phyloP scores from a whole-genome alignment of 2,329 filamentous ascomycete species.

The Xylariaceae sp. region DNA sequence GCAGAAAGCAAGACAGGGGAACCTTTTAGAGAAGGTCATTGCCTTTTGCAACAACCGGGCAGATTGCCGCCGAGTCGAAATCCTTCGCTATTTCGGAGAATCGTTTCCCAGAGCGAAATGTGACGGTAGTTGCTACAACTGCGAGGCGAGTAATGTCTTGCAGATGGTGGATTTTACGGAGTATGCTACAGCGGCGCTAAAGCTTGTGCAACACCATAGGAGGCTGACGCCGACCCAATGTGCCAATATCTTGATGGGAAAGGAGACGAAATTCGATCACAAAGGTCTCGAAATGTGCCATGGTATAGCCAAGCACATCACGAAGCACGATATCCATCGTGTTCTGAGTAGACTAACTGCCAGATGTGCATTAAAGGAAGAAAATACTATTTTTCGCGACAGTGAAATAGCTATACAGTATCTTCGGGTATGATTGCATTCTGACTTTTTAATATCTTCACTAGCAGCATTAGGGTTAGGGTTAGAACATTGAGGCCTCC shows the following conservation, averaged over 20 bases:
- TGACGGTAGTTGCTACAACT: conserved; percentile 84
- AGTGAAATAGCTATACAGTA: not conserved
- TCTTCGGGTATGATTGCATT: not conserved
- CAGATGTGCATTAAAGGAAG: conserved; percentile 68
- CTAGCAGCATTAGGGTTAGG: not conserved
- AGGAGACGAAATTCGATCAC: conserved; percentile 62
- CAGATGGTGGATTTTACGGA: conserved; percentile 78
- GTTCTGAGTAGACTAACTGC: conserved; percentile 79
- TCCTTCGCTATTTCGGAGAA: conserved; percentile 95
- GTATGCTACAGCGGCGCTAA: conserved; percentile 74
- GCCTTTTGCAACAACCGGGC: conserved; percentile 88
- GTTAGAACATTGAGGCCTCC: no score
- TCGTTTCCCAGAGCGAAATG: conserved; percentile 76
- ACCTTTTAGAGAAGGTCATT: conserved; percentile 85
- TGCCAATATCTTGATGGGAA: conserved; percentile 83
- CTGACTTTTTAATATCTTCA: not conserved
- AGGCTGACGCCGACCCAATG: conserved; percentile 79
- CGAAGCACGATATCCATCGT: conserved; percentile 79
- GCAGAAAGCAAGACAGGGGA: conserved; percentile 82
- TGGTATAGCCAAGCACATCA: conserved; percentile 73
- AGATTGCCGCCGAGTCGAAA: conserved; percentile 86
- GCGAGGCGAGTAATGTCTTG: conserved; percentile 73
- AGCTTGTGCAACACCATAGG: conserved; percentile 66
- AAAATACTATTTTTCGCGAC: not conserved
- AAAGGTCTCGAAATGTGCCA: conserved; percentile 63